These are phyloP conservation scores for Tanacetum coccineum DNA, from an alignment of 129 eudicot genomes.

Conservation along the genomic window DNA sequence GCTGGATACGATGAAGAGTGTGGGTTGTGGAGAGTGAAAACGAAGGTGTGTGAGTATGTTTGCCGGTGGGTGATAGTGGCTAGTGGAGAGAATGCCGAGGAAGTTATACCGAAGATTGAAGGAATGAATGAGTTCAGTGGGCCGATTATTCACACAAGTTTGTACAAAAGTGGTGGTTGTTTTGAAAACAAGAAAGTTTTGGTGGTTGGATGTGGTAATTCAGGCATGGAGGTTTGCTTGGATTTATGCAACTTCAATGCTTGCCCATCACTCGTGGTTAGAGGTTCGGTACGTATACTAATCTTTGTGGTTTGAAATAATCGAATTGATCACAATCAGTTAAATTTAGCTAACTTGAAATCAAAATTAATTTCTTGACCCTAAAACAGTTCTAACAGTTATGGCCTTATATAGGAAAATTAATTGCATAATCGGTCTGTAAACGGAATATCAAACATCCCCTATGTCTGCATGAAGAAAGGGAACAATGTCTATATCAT, in stretches of 20 bases:
- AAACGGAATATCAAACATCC: no score
- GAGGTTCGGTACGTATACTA: slow-evolving; percentile 48
- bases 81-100: slow-evolving; percentile 76
- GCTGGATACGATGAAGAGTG: slow-evolving; percentile 44
- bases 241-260: slow-evolving; percentile 69
- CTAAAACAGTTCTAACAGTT: no score
- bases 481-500: no score
- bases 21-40: slow-evolving; percentile 52
- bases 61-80: slow-evolving; percentile 60
- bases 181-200: slow-evolving; percentile 54
- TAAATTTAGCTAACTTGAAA: neutral
- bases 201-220: slow-evolving; percentile 80
- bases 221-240: slow-evolving; percentile 78
- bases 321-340: neutral
- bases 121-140: slow-evolving; percentile 58
- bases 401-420: no score
- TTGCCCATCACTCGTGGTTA: slow-evolving; percentile 61
- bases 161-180: slow-evolving; percentile 54
- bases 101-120: slow-evolving; percentile 45
- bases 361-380: no score
- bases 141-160: slow-evolving; percentile 46
- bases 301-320: neutral
- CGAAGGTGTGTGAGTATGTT: slow-evolving; percentile 43
- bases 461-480: no score
- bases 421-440: no score